phyloP scores from a whole-genome alignment of 768 basidiomycete species.

The Phlegmacium glaucopus region DNA sequence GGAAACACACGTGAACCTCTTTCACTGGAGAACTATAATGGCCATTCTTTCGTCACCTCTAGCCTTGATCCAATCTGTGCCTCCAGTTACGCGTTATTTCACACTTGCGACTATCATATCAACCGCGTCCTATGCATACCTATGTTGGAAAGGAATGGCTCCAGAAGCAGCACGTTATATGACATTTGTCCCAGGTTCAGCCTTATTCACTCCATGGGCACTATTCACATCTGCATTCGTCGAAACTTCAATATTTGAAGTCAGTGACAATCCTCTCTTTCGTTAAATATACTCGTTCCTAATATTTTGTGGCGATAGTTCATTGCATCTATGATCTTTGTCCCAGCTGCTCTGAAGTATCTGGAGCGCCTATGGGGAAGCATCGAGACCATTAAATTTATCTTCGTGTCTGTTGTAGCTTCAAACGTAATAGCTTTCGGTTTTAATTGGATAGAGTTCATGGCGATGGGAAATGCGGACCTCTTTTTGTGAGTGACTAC shows the following conservation, averaged over 20 bases:
- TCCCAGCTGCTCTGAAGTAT: conserved; percentile 84
- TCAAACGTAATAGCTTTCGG: conserved; percentile 89
- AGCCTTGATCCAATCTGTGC: conserved; percentile 65
- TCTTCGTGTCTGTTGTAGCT: conserved; percentile 68
- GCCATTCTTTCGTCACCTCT: conserved; percentile 74
- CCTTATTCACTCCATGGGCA: conserved; percentile 89
- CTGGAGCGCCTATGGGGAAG: conserved; percentile 95
- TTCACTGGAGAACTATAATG: conserved; percentile 39
- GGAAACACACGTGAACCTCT: conserved; percentile 8
- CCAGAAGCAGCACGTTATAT: conserved; percentile 57
- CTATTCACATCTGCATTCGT: conserved; percentile 86
- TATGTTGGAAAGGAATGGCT: conserved; percentile 49
- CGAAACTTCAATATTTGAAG: conserved; percentile 83
- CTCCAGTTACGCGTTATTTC: conserved; percentile 75
- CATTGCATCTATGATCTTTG: conserved; percentile 65
- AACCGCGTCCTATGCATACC: conserved; percentile 62
- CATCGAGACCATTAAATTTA: conserved; percentile 82
- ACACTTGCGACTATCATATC: conserved; percentile 56
- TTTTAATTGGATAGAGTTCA: conserved; percentile 86
- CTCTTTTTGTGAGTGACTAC: conserved; percentile 66
- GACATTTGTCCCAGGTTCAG: conserved; percentile 76
- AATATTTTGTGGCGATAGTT: conserved; percentile 48
- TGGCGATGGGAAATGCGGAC: conserved; percentile 65
- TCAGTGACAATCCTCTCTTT: conserved; percentile 33
- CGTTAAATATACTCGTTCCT: conserved; percentile 1